phyloP scores from a whole-genome alignment of 1,284 basidiomycete species.

The Pseudomicrostroma phylloplanum region DNA sequence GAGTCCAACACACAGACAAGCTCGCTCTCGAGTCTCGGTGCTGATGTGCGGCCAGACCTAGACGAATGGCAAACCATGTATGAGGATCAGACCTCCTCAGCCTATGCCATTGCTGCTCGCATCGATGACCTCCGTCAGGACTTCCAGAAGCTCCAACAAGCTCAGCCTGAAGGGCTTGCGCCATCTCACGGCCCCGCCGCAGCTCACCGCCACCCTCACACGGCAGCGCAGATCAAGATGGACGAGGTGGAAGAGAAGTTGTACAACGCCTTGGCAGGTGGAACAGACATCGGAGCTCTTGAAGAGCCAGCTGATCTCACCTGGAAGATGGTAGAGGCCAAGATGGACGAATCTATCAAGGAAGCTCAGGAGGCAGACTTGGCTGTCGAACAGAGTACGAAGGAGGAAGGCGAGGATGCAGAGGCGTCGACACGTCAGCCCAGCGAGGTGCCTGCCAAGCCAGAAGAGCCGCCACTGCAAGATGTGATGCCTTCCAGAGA shows the following conservation, averaged over 20 bases:
- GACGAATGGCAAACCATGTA: not conserved
- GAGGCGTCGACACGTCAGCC: too few species aligned
- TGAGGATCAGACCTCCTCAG: not conserved
- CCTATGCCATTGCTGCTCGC: not conserved
- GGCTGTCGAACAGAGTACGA: too few species aligned
- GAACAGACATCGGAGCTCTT: not conserved
- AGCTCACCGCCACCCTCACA: not conserved
- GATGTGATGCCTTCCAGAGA: not conserved
- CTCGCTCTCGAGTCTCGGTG: too few species aligned
- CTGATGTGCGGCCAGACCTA: not conserved
- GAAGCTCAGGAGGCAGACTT: too few species aligned
- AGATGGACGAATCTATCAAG: constrained; percentile 1
- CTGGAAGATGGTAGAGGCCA: not conserved
- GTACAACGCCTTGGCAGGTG: constrained; percentile 6
- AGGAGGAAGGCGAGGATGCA: too few species aligned
- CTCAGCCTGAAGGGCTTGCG: not conserved
- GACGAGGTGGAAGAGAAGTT: constrained; percentile 7
- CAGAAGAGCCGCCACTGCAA: not conserved
- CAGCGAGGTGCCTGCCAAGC: not conserved
- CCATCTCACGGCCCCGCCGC: not conserved
- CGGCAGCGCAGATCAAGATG: constrained; percentile 13
- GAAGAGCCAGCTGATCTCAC: constrained; percentile 1
- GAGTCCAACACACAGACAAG: too few species aligned
- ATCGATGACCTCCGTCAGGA: not conserved
- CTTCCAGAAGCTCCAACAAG: not conserved